A percentile compares a stretch with the other conserved stretches of the same genome.
Conservation (phyloP, 768 basidiomycete genomes). For the Lentinula boryana region DNA sequence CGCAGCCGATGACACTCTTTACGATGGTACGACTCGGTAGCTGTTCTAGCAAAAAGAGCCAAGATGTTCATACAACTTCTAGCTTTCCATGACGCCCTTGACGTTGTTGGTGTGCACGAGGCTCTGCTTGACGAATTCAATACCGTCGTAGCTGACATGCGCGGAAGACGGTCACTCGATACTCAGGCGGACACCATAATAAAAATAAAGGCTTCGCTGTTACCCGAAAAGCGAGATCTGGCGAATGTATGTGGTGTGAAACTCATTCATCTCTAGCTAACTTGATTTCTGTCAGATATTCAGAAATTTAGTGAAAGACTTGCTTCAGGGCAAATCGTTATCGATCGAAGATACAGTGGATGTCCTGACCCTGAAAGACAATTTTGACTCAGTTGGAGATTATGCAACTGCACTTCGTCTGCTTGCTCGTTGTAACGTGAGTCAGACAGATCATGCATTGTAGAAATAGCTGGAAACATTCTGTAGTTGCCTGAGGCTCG, state of each 20-base stretch:
- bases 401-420: slow-evolving; percentile 67
- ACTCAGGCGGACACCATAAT: slow-evolving; percentile 60
- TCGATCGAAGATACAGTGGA: slow-evolving; percentile 80
- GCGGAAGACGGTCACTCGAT: slow-evolving; percentile 61
- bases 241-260: slow-evolving; percentile 33
- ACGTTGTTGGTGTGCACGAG: slow-evolving; percentile 83
- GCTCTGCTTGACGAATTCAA: slow-evolving; percentile 59
- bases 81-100: slow-evolving; percentile 85
- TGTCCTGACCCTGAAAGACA: slow-evolving; percentile 81
- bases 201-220: slow-evolving; percentile 42
- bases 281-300: slow-evolving; percentile 44
- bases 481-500: slow-evolving; percentile 59
- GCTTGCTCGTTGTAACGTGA: slow-evolving; percentile 48
- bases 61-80: slow-evolving; percentile 6
- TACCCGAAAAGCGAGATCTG: slow-evolving; percentile 46
- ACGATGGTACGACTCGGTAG: slow-evolving; percentile 42
- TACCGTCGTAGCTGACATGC: slow-evolving; percentile 36
- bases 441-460: slow-evolving; percentile 8
- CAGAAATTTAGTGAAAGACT: slow-evolving; percentile 56
- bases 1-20: slow-evolving; percentile 38
- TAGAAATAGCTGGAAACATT: neutral
- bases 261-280: neutral
- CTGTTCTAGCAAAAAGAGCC: neutral
- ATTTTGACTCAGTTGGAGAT: slow-evolving; percentile 50
- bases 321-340: slow-evolving; percentile 72